Evolutionary conservation across 2,329 filamentous ascomycete genomes (phyloP).

Genomic region (Aaosphaeria pasadenensis): DNA sequence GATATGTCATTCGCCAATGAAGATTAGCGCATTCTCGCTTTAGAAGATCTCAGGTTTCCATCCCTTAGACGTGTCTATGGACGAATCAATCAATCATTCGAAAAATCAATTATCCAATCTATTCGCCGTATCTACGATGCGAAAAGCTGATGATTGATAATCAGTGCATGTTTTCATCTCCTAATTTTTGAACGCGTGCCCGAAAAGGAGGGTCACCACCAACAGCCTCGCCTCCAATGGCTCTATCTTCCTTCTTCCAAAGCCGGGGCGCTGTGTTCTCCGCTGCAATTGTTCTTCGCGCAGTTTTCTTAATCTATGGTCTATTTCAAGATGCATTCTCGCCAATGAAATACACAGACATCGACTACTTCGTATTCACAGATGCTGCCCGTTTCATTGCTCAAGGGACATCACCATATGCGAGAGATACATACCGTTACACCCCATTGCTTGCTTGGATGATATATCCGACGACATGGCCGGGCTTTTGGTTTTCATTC

Average conservation of each 20-base stretch:
- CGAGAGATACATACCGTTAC: slow-evolving; percentile 92
- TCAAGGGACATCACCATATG: slow-evolving; percentile 71
- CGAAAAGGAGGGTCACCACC: not conserved
- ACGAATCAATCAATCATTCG: too few species aligned
- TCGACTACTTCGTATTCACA: slow-evolving; percentile 98
- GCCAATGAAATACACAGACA: slow-evolving; percentile 95
- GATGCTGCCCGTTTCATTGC: slow-evolving; percentile 80
- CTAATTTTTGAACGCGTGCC: too few species aligned
- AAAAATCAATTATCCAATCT: too few species aligned
- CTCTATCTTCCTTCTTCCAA: slow-evolving; percentile 30
- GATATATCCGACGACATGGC: slow-evolving; percentile 72
- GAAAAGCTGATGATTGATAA: too few species aligned
- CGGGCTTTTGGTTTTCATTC: slow-evolving; percentile 67
- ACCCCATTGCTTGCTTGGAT: slow-evolving; percentile 92
- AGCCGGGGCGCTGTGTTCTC: slow-evolving; percentile 40
- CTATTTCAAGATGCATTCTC: slow-evolving; percentile 90
- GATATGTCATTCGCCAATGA: too few species aligned
- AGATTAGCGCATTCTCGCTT: too few species aligned
- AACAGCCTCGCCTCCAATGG: slow-evolving; percentile 10
- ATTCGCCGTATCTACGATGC: too few species aligned
- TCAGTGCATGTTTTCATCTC: too few species aligned
- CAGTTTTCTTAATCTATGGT: slow-evolving; percentile 77
- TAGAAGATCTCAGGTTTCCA: too few species aligned
- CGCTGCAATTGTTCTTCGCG: slow-evolving; percentile 60
- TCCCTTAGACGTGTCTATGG: too few species aligned